These are phyloP conservation scores for Cordyceps militaris DNA, from an alignment of 2,329 filamentous ascomycete genomes.

Conservation along the genomic window DNA sequence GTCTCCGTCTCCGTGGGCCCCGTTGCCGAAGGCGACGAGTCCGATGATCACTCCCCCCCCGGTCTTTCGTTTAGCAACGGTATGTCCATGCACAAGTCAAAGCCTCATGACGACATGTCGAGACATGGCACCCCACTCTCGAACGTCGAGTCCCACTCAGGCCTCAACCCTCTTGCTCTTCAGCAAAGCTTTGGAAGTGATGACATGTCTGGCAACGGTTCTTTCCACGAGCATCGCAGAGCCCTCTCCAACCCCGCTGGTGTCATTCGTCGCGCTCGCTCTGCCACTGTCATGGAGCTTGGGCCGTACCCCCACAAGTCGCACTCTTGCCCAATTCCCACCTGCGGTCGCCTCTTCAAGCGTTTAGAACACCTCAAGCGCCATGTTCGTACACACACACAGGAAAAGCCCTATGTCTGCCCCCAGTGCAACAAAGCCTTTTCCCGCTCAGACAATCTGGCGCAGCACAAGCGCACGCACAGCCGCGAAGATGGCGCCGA, in stretches of 20 bases:
- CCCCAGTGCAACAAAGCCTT: constrained; percentile 98
- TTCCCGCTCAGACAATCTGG: constrained; percentile 96
- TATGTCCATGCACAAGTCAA: constrained; percentile 66
- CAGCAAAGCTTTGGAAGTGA: constrained; percentile 57
- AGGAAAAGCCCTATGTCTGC: constrained; percentile 98
- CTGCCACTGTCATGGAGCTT: constrained; percentile 92
- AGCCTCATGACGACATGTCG: constrained; percentile 60
- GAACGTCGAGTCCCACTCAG: constrained; percentile 74
- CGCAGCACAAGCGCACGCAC: constrained; percentile 84
- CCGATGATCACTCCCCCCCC: constrained; percentile 70
- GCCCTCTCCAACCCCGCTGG: constrained; percentile 64
- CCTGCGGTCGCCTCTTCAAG: constrained; percentile 96
- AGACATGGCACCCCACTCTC: constrained; percentile 86
- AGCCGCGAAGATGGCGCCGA: constrained; percentile 58
- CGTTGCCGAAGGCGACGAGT: constrained; percentile 72
- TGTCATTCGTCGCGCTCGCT: constrained; percentile 82
- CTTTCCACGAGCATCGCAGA: constrained; percentile 46
- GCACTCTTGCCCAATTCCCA: constrained; percentile 98
- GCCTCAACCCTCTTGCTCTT: constrained; percentile 61
- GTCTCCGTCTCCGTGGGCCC: constrained; percentile 82
- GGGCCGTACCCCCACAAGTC: constrained; percentile 96
- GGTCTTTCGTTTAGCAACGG: constrained; percentile 65
- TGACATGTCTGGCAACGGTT: constrained; percentile 14
- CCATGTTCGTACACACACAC: constrained; percentile 98
- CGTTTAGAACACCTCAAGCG: constrained; percentile 96